Evolutionary conservation across 2,329 filamentous ascomycete genomes (phyloP), one percentile per base, ranked within the genome.

Genomic region (Fusarium sp.): DNA sequence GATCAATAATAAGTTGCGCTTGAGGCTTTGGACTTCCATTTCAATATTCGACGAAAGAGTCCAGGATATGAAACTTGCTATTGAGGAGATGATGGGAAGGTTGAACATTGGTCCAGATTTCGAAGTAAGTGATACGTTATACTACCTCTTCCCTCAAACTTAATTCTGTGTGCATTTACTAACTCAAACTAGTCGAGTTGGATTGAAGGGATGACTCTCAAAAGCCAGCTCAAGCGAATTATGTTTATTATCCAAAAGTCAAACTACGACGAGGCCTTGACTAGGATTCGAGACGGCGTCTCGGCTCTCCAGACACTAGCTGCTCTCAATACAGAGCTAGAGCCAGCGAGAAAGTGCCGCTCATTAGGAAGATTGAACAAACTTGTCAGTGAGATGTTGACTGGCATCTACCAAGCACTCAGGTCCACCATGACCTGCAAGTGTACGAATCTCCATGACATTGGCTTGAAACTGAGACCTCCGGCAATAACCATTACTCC

Each of bases 21-120:
- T 22, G 2, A 26, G 67, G 1, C 39, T 70, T 2, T 41, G 62
- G 37, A 66, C 24, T 6, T 49, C 46, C 3, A 44, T 28, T 7
- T 6, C 62, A 5, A 24, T 56, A 9, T 66, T 69, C 11, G 35
- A 59, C 10, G 7, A 9, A 5, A 55, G 22, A 0, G n/a, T 63
- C 1, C 33, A 10, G 7, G 53, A 62, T 9, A 56, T 67, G 1
- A 39, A 44, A 9, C 24, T 22, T 0, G 35, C 30, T 0, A 51
- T 62, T 6, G 28, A 46, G 0, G 39, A 28, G 7, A 35, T 61
- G 13, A 19, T 37, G 9, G 15, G 30, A 17, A 41, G 22, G 6
- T 8, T 44, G 15, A 40, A 35, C 14, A 17, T 51, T n/a, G 35
- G n/a, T 9, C 9, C 26, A n/a, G 10, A 14, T 3, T 17, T 6